Evolutionary conservation across 768 basidiomycete genomes (phyloP), one percentile per base, ranked within the genome.

Genomic region (Phylloporus arenicola): DNA sequence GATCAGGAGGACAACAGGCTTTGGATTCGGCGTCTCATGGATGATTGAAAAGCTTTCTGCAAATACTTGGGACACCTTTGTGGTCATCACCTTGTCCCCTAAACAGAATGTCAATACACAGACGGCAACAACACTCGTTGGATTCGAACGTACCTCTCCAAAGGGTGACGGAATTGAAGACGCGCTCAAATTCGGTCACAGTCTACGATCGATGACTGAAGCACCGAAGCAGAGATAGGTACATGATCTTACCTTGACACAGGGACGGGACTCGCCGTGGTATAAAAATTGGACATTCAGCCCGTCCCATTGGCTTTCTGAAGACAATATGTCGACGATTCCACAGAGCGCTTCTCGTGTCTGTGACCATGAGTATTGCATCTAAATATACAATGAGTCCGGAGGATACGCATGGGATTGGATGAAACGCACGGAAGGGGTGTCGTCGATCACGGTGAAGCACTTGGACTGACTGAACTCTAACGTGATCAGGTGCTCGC

Each of bases 381-480:
- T 63, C 62, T 63, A 35, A 11, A 34, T n/a, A 19, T 14, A 22
- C 17, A 35, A 4, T 56, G 45, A 51, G 39, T 19, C 43, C n/a
- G 8, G 9, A 27, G 7, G 29, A 30, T 11, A 4, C 17, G 29
- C 17, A 3, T 3, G 6, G 20, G 5, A 17, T 14, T 8, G 9
- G 34, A 29, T 1, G 6, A 12, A 6, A 43, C 59, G 45, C 40
- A 64, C 62, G 11, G 62, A 57, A 20, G 45, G 25, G 13, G 48
- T 53, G 46, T 63, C 62, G 31, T 63, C 62, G 24, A 63, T 48
- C 51, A 63, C 52, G 24, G 50, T 25, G 17, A 64, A 62, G 45
- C 45, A 64, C 7, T 61, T 54, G 42, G 62, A 47, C 10, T 48
- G 53, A 45, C 62, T 63, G 12, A 13, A 46, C 9, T 4, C 25